These are phyloP conservation scores for Colletotrichum sp. DNA, from an alignment of 2,329 filamentous ascomycete species.

Conservation along the genomic window DNA sequence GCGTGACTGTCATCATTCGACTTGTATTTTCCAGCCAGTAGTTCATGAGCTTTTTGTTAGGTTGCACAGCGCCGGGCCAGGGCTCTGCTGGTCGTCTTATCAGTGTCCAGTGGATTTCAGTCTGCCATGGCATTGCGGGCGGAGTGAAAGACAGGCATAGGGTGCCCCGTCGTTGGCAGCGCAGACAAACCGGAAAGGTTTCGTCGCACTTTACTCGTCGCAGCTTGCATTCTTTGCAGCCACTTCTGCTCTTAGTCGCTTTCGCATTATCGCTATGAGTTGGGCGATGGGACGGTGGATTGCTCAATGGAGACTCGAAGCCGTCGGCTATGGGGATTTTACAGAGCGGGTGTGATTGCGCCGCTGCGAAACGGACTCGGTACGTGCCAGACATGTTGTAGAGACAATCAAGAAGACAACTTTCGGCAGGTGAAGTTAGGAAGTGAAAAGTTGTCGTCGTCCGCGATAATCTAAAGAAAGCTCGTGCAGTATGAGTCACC, in stretches of 20 bases:
- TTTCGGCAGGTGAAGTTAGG: background rate
- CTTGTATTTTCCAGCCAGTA: background rate
- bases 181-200: background rate
- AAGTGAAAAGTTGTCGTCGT: background rate
- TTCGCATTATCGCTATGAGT: background rate
- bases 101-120: background rate
- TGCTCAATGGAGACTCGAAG: background rate
- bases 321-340: background rate
- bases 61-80: background rate
- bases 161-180: background rate
- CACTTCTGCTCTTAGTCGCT: background rate
- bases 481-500: background rate
- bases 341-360: background rate
- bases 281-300: background rate
- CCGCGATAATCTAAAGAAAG: background rate
- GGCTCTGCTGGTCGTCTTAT: background rate
- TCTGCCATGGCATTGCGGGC: background rate
- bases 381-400: background rate
- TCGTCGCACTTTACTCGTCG: background rate
- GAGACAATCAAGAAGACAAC: fast-evolving
- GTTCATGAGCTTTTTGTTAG: background rate
- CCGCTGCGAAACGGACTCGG: background rate
- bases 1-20: background rate
- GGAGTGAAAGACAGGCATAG: background rate
- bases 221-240: background rate